These are phyloP conservation scores for Leucaena leucocephala DNA, from an alignment of 306 rosid genomes.

Conservation along the genomic window DNA sequence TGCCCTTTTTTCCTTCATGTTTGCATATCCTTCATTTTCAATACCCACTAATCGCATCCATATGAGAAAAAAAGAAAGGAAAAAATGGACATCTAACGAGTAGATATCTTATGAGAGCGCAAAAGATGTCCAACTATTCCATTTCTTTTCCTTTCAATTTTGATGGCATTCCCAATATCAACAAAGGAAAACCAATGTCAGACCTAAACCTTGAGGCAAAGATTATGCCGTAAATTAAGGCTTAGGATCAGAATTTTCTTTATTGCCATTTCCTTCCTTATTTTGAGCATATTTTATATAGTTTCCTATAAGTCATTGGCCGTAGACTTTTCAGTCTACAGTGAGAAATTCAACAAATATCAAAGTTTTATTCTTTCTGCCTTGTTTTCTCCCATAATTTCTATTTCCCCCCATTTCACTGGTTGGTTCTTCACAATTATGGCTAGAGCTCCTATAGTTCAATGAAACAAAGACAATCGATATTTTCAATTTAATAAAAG, in stretches of 20 bases:
- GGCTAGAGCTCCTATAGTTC: neutral
- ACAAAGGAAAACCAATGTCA: neutral
- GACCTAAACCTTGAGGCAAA: neutral
- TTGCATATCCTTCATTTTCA: neutral
- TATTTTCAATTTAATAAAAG: slow-evolving; percentile 7
- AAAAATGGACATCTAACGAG: neutral
- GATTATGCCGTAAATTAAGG: neutral
- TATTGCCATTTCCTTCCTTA: neutral
- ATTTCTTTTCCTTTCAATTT: neutral
- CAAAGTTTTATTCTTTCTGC: neutral
- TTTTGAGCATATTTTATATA: neutral
- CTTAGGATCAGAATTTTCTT: neutral
- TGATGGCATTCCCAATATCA: neutral
- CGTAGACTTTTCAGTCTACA: neutral
- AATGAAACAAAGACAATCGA: slow-evolving; percentile 6
- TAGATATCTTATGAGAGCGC: neutral
- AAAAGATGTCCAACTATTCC: neutral
- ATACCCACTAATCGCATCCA: neutral
- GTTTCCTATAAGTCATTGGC: neutral
- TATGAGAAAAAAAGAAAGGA: neutral
- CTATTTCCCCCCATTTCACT: neutral
- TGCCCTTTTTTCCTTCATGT: neutral
- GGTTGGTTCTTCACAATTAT: neutral
- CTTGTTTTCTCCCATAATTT: neutral
- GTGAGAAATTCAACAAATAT: neutral